Evolutionary conservation across 768 basidiomycete species (phyloP), one percentile per base, ranked within the genome.

Genomic region (Ramaria rubella): DNA sequence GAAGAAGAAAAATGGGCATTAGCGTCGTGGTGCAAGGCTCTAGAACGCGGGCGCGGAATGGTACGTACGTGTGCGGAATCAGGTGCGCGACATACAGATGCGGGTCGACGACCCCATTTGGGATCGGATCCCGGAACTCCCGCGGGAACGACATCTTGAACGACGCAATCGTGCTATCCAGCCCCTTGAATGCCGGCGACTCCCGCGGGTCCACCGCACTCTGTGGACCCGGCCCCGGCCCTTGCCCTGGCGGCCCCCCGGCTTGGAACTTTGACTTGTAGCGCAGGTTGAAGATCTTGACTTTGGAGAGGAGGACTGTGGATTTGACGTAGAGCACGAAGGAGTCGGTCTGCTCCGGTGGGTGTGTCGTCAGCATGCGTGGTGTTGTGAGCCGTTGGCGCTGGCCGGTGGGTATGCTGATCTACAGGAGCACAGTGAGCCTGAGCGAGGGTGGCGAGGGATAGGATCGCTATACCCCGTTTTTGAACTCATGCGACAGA

Each of bases 311-410:
- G 44, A 90, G 61, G 55, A 87, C 81, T 7, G 78, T 75, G 9
- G 81, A 77, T 66, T 90, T 89, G 66, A 87, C 75, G 60, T 85
- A 87, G 15, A 90, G 63, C 8, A 79, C 78, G 63, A 89, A 88
- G 0, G 87, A 81, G 66, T 89, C 88, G 0, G 81, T 80, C 60
- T 82, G 79, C 14, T 77, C 73, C 33, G 79, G 78, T 17, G 81
- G 80, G 65, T 90, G 85, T 3, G 70, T 63, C 3, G 81, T 72
- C n/a, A 88, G 73, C 23, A 87, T 68, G 60, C 86, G 77, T 55
- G 71, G 75, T 6, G 77, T 77, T 57, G 84, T 81, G 0, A 85
- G 81, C 80, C 85, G 84, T 66, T 89, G 86, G 9, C 87, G 77
- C 30, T 81, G 75, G 44, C 73, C 71, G 40, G 74, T 76, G 24